These are phyloP conservation scores for Microbotryum intermedium DNA, from an alignment of 1,284 basidiomycete genomes.

Conservation along the genomic window DNA sequence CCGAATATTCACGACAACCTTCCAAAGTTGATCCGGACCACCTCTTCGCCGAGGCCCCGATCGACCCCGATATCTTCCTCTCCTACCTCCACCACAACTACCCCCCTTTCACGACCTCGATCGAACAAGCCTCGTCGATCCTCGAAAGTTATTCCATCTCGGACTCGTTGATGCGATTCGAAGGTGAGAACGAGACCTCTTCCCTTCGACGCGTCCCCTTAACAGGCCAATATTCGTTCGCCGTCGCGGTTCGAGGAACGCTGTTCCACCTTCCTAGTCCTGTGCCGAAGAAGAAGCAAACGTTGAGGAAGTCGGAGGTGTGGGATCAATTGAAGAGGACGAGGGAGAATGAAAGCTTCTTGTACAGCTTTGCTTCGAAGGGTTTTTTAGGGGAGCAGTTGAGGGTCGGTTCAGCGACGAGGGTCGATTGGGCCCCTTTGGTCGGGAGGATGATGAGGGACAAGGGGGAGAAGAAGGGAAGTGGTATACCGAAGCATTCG, in stretches of 20 bases:
- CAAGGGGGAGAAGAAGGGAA: slow-evolving; percentile 14
- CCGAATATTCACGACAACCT: slow-evolving; percentile 17
- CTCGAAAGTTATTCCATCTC: slow-evolving; percentile 72
- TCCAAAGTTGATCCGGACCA: slow-evolving; percentile 74
- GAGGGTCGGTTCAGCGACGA: slow-evolving; percentile 3
- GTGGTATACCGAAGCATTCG: not conserved
- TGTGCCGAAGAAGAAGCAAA: slow-evolving; percentile 65
- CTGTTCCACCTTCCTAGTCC: slow-evolving; percentile 78
- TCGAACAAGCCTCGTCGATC: slow-evolving; percentile 65
- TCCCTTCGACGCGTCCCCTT: slow-evolving; percentile 14
- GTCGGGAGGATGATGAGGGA: slow-evolving; percentile 37
- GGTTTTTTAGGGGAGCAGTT: slow-evolving; percentile 9
- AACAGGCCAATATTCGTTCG: slow-evolving; percentile 57
- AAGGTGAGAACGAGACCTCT: slow-evolving; percentile 47
- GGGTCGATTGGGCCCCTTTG: slow-evolving; percentile 34
- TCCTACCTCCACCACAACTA: slow-evolving; percentile 93
- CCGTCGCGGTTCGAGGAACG: slow-evolving; percentile 65
- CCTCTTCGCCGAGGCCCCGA: slow-evolving; percentile 75
- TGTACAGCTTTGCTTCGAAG: slow-evolving; percentile 33
- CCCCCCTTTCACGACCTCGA: slow-evolving; percentile 64
- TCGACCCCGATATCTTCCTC: slow-evolving; percentile 79
- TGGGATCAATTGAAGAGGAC: slow-evolving; percentile 42
- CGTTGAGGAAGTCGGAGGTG: slow-evolving; percentile 50
- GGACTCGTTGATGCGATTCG: slow-evolving; percentile 57
- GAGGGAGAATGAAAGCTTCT: slow-evolving; percentile 37